These are phyloP conservation scores for Albizia julibrissin DNA, from an alignment of 306 rosid species.

Conservation along the genomic window DNA sequence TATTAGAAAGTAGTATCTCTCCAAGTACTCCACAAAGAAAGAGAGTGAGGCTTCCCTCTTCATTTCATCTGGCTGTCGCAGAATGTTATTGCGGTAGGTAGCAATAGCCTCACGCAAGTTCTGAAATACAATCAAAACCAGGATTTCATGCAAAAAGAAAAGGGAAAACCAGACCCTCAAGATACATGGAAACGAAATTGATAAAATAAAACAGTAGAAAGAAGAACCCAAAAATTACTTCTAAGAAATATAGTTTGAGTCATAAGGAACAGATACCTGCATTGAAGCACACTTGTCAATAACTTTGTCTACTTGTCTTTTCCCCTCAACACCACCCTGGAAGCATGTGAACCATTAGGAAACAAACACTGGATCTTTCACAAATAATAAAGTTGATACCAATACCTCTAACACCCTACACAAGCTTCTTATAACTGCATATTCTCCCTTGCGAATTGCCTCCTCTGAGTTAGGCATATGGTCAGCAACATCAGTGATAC, in stretches of 20 bases:
- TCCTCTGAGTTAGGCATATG: slow-evolving; percentile 74
- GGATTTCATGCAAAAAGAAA: slow-evolving; percentile 21
- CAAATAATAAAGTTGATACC: slow-evolving; percentile 27
- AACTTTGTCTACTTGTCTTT: slow-evolving; percentile 93
- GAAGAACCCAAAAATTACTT: slow-evolving; percentile 20
- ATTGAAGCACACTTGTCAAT: slow-evolving; percentile 89
- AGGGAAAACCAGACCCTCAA: slow-evolving; percentile 26
- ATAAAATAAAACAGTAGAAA: slow-evolving; percentile 6
- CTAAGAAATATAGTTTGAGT: slow-evolving; percentile 11
- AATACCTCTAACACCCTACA: slow-evolving; percentile 89
- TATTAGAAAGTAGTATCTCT: slow-evolving; percentile 95
- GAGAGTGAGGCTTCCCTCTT: slow-evolving; percentile 85
- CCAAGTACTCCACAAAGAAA: slow-evolving; percentile 86
- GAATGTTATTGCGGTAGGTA: slow-evolving; percentile 81
- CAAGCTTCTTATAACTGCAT: slow-evolving; percentile 85
- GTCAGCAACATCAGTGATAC: slow-evolving; percentile 56
- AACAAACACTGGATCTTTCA: slow-evolving; percentile 4
- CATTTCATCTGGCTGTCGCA: slow-evolving; percentile 93
- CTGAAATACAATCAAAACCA: slow-evolving; percentile 47
- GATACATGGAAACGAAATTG: slow-evolving; percentile 27
- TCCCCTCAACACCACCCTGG: slow-evolving; percentile 94
- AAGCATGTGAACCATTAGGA: slow-evolving; percentile 35
- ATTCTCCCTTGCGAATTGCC: slow-evolving; percentile 91
- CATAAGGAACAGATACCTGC: slow-evolving; percentile 63
- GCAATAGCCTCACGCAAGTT: slow-evolving; percentile 93